Conservation (phyloP, 306 rosid species). For the Sesbania bispinosa region DNA sequence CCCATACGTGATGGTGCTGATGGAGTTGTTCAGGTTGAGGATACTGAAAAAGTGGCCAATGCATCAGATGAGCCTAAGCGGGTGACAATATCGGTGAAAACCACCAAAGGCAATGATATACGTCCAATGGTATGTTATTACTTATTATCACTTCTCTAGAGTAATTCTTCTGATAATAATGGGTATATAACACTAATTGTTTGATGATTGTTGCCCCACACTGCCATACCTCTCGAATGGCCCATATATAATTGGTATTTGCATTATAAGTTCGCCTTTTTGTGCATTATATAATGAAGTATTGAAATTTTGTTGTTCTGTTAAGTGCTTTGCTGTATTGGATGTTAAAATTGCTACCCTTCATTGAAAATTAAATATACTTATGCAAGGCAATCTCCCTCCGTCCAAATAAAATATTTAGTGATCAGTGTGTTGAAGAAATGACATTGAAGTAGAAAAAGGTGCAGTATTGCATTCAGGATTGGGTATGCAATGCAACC, state of each 20-base stretch:
- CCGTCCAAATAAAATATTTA: too few species aligned
- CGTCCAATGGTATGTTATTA: slow-evolving; percentile 71
- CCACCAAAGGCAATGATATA: slow-evolving; percentile 65
- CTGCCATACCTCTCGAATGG: neutral
- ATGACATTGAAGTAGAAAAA: too few species aligned
- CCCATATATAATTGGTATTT: neutral
- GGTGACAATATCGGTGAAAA: slow-evolving; percentile 54
- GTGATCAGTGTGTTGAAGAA: too few species aligned
- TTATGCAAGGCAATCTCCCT: too few species aligned
- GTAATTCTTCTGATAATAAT: neutral
- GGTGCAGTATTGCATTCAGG: too few species aligned
- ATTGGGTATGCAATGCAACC: too few species aligned
- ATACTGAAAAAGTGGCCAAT: slow-evolving; percentile 54
- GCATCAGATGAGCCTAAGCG: slow-evolving; percentile 36
- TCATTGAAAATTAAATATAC: too few species aligned
- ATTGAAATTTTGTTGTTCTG: too few species aligned
- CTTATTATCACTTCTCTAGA: neutral
- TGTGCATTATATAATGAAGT: too few species aligned
- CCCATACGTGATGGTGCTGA: slow-evolving; percentile 98
- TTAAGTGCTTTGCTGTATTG: too few species aligned
- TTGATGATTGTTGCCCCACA: slow-evolving; percentile 5
- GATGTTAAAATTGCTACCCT: too few species aligned
- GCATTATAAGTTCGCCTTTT: too few species aligned
- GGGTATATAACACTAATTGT: neutral
- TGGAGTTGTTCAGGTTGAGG: slow-evolving; percentile 94